Base-by-base conservation (phyloP, 108 stramenopile species). In the Pelagomonas calceolata region DNA sequence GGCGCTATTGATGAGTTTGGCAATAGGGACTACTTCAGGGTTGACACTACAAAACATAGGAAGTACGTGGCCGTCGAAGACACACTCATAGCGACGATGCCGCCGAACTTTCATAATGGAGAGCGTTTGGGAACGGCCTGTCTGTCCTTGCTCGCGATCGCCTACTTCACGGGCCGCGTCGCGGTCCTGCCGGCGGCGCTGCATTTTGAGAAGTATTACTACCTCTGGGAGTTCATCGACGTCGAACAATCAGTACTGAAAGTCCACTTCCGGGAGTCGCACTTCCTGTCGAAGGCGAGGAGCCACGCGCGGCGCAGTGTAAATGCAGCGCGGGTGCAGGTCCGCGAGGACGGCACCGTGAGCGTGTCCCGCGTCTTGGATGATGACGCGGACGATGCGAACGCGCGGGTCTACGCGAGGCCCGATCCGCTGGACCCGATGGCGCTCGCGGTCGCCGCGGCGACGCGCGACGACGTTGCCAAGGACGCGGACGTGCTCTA, bases 91-190 rank as follows among this genome's bases (percentile, higher is more conserved):
- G 51, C 51, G 51, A 60, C 51, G 51, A 17, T 1, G 26, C 51
- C 51, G 26, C 51, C 51, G 21, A 26, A 60, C 26, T 60, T 60
- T 26, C 51, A 60, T 12, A 1, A 17, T 17, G 21, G 21, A 17
- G 51, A 60, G 26, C 18, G 29, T 17, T 3, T 60, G 21, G 51
- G 21, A 3, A 1, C 29, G 21, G 21, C 29, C 51, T 17, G 3
- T 1, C 10, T 60, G 21, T 26, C 18, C 51, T 26, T 60, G 21
- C 21, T 12, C 7, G 7, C 10, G 7, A 26, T 12, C 21, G 51
- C 51, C 7, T 60, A 60, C 51, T 60, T 60, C 51, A 60, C 51
- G 51, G 51, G 51, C 51, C 51, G 51, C 51, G 51, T 26, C 51
- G 51, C 26, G 21, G 51, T 60, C 7, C 51, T 60, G 21, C 51